Evolutionary conservation across 257 asterid species (phyloP), one percentile per base, ranked within the genome.

Genomic region (Misopates orontium): DNA sequence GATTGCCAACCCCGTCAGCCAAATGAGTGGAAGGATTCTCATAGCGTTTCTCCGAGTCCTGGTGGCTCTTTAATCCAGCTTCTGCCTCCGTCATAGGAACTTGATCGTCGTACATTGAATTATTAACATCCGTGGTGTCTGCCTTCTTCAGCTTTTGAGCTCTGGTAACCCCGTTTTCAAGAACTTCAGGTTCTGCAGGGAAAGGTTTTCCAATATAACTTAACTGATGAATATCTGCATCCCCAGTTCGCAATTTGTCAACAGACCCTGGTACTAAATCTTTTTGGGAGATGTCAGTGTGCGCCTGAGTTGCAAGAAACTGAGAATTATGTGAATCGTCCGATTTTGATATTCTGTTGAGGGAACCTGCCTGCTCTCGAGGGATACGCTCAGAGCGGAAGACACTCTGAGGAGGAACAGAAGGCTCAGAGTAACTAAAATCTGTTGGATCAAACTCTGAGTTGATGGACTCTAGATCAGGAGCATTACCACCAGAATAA

Each of bases 311-410:
- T 62, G 77, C 77, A 48, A 85, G 81, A 72, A 89, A 86, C 75
- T 84, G 96, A 71, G 96, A 82, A 75, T 64, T 71, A 65, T 78
- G 97, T 53, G 89, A 85, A 80, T 93, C 98, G 75, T 90, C 95
- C 8, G 98, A 93, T 77, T 93, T 93, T 11, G 98, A 92, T 73
- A 86, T 79, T 85, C 95, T 87, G 85, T 71, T 76, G 13, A 73
- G 88, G 67, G 58, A 67, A 71, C 78, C 97, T 59, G 76, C 75
- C 79, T 77, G 87, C 80, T 84, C 96, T 65, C 98, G 81, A 61
- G 95, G 98, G 74, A 90, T 80, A 61, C 85, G 75, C 78, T 82
- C 91, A 28, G 98, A 93, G 69, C 73, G 76, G 69, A 78, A 92
- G 66, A 68, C 80, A 75, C 98, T 83, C 73, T 83, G 93, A 44